Conservation (phyloP, 192 early-diverging fungal species). For the Tieghemiomyces parasiticus region DNA sequence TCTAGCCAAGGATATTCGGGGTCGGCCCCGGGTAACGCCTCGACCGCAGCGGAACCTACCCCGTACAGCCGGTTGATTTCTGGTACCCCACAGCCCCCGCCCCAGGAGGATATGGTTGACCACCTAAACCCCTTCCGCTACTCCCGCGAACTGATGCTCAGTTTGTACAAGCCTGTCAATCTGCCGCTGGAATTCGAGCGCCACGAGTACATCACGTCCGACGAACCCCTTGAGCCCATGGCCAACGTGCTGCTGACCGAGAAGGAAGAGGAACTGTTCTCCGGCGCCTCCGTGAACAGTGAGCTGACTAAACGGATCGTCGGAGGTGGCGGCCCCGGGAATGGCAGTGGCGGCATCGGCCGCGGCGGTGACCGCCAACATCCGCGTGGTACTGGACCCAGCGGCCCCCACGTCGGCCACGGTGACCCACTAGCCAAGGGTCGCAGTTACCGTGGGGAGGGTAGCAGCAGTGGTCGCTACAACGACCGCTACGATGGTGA, state of each 20-base stretch:
- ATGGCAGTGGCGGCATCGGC: conserved; percentile 13
- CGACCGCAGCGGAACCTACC: background rate
- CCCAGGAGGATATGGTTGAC: conserved; percentile 11
- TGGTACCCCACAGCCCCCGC: background rate
- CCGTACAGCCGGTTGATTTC: conserved; percentile 9
- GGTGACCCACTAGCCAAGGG: conserved; percentile 14
- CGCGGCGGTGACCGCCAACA: background rate
- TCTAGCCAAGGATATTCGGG: no score
- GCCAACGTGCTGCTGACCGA: conserved; percentile 35
- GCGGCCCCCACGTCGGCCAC: conserved; percentile 11
- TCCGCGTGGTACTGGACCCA: conserved; percentile 3
- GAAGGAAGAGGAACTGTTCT: conserved; percentile 44
- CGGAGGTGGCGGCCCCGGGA: conserved; percentile 3
- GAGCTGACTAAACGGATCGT: conserved; percentile 28
- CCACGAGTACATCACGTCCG: conserved; percentile 47
- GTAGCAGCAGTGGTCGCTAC: conserved; percentile 5
- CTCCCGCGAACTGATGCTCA: conserved; percentile 59
- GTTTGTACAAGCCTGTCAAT: conserved; percentile 42
- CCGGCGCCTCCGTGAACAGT: conserved; percentile 27
- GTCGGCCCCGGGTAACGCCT: no score
- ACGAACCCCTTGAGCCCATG: conserved; percentile 41
- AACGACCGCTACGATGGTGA: conserved; percentile 7
- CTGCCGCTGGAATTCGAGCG: conserved; percentile 43
- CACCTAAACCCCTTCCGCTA: conserved; percentile 43
- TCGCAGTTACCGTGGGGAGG: conserved; percentile 10